A percentile compares a stretch with the other conserved stretches of the same genome.
phyloP scores from a whole-genome alignment of 2,329 filamentous ascomycete genomes.

The Phialemoniopsis sp. region DNA sequence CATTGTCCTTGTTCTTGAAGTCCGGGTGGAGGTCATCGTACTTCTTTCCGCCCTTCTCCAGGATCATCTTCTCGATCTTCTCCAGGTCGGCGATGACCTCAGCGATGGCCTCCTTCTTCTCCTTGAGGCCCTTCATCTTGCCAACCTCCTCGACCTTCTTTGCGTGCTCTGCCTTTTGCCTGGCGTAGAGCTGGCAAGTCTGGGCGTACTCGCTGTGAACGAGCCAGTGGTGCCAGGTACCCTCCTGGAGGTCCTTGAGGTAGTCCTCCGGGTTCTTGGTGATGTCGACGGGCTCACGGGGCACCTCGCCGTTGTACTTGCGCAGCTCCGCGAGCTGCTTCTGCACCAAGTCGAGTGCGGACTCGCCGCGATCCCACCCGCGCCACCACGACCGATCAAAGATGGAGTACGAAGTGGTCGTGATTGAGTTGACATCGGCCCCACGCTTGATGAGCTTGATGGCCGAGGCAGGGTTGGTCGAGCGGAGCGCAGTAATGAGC shows the following conservation, averaged over 20 bases:
- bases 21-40: slow-evolving; percentile 63
- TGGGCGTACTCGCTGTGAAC: slow-evolving; percentile 31
- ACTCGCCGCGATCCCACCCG: slow-evolving; percentile 32
- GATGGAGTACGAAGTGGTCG: slow-evolving; percentile 27
- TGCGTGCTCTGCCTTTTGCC: slow-evolving; percentile 25
- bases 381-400: slow-evolving; percentile 25
- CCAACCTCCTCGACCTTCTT: slow-evolving; percentile 24
- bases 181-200: slow-evolving; percentile 25
- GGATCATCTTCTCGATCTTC: slow-evolving; percentile 47
- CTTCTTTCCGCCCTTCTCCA: slow-evolving; percentile 59
- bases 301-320: slow-evolving; percentile 32
- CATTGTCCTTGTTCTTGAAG: slow-evolving; percentile 22
- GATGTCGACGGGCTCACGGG: slow-evolving; percentile 18
- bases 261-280: slow-evolving; percentile 44
- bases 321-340: slow-evolving; percentile 45
- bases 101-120: slow-evolving; percentile 54
- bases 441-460: slow-evolving; percentile 58
- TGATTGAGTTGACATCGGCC: slow-evolving; percentile 61
- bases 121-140: slow-evolving; percentile 22
- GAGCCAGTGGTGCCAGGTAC: slow-evolving; percentile 58
- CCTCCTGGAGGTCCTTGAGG: slow-evolving; percentile 41
- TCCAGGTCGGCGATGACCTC: slow-evolving; percentile 47
- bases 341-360: slow-evolving; percentile 58
- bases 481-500: slow-evolving; percentile 57
- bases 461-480: slow-evolving; percentile 39